Percentiles rank a stretch among this genome's conserved stretches.
Evolutionary conservation across 2,329 filamentous ascomycete genomes (phyloP).

Genomic region (Neodidymelliopsis sp.): DNA sequence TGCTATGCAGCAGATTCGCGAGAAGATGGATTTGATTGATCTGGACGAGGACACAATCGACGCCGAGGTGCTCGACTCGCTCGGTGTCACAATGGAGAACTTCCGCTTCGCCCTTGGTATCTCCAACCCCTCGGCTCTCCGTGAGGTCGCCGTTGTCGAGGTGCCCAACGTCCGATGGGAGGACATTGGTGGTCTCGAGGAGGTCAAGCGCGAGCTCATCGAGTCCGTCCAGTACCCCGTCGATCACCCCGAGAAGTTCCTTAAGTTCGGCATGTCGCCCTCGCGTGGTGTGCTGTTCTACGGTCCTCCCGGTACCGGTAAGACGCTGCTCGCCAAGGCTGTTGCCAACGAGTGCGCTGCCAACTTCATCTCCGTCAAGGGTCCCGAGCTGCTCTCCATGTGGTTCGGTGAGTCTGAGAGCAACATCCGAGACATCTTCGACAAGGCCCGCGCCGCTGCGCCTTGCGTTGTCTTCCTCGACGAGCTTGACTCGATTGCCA

Average conservation of each 20-base stretch:
- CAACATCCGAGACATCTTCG: slow-evolving; percentile 99
- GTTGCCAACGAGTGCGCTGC: slow-evolving; percentile 99
- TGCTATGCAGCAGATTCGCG: slow-evolving; percentile 99
- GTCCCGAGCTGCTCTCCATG: slow-evolving; percentile 97
- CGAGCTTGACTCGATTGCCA: slow-evolving; percentile 98
- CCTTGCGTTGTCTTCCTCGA: slow-evolving; percentile 99
- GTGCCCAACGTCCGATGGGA: slow-evolving; percentile 99
- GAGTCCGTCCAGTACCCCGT: slow-evolving; percentile 99
- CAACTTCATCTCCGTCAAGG: slow-evolving; percentile 99
- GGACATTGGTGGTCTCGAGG: slow-evolving; percentile 97
- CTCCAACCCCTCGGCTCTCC: slow-evolving; percentile 97
- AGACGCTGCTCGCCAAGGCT: slow-evolving; percentile 98
- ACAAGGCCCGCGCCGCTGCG: slow-evolving; percentile 97
- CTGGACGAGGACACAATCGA: slow-evolving; percentile 99
- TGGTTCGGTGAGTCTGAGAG: slow-evolving; percentile 99
- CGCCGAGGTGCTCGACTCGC: slow-evolving; percentile 95
- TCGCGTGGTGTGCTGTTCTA: slow-evolving; percentile 99
- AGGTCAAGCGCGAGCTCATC: slow-evolving; percentile 99
- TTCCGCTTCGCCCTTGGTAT: slow-evolving; percentile 98
- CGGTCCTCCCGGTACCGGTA: slow-evolving; percentile 99
- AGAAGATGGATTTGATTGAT: slow-evolving; percentile 99
- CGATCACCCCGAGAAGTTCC: slow-evolving; percentile 99
- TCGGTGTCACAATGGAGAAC: slow-evolving; percentile 99
- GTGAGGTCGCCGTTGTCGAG: slow-evolving; percentile 98
- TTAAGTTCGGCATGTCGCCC: slow-evolving; percentile 98